phyloP scores from a whole-genome alignment of 805 yeast genomes.

The Myxozyma melibiosi region DNA sequence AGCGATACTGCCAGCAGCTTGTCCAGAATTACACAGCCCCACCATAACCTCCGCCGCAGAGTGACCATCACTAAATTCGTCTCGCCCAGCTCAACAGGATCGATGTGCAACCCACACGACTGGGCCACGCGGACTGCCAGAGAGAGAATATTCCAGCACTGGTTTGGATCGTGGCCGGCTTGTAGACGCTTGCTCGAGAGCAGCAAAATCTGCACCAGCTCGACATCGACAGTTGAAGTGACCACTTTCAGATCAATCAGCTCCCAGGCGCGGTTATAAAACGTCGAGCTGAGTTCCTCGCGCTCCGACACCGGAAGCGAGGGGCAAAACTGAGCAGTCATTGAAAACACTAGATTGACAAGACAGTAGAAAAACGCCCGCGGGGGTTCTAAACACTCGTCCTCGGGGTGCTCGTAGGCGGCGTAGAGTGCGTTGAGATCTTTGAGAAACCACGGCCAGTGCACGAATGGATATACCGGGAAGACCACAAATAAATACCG shows the following conservation, averaged over 20 bases:
- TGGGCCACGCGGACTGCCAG: slow-evolving; percentile 50
- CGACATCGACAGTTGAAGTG: neutral
- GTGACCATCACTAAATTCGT: slow-evolving; percentile 34
- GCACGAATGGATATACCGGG: neutral
- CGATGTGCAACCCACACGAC: slow-evolving; percentile 45
- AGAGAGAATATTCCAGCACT: slow-evolving; percentile 52
- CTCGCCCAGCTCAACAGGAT: slow-evolving; percentile 34
- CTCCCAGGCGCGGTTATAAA: neutral
- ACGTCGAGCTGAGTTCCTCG: neutral
- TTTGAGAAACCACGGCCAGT: neutral
- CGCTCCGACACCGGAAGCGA: neutral
- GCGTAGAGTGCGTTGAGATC: neutral
- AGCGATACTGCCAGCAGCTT: slow-evolving; percentile 37
- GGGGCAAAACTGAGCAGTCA: neutral
- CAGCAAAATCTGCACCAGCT: slow-evolving; percentile 38
- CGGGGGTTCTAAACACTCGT: neutral
- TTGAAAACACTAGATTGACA: neutral
- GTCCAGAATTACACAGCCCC: slow-evolving; percentile 39
- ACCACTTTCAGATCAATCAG: neutral
- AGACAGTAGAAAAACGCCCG: slow-evolving; percentile 1
- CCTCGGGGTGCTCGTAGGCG: neutral
- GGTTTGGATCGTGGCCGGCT: slow-evolving; percentile 37
- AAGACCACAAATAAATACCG: neutral
- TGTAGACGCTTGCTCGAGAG: slow-evolving; percentile 39
- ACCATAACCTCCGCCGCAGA: slow-evolving; percentile 39